Conservation (phyloP, 345 rosid genomes). For the Syzygium grande region DNA sequence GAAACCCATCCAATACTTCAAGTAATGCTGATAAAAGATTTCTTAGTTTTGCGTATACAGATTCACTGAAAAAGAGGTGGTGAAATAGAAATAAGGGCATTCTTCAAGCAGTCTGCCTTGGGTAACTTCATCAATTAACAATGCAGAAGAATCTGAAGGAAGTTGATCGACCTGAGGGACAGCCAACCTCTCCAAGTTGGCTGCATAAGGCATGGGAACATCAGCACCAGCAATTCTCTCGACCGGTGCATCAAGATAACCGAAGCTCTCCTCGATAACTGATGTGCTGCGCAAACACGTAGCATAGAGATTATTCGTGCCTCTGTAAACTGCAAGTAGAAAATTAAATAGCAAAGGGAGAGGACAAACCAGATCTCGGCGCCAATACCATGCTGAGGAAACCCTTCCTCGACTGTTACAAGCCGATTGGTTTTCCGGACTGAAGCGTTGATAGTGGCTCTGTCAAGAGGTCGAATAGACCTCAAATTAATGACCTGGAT, state of each 20-base stretch:
- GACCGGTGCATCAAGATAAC: constrained; percentile 82
- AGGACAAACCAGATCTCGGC: constrained; percentile 76
- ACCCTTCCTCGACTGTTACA: constrained; percentile 94
- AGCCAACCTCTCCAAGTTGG: constrained; percentile 91
- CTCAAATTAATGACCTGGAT: constrained; percentile 86
- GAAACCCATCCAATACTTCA: neutral
- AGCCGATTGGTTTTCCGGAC: constrained; percentile 94
- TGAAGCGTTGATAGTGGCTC: constrained; percentile 78
- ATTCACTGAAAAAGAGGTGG: neutral
- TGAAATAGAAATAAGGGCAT: neutral
- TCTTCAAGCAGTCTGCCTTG: neutral
- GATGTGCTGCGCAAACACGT: constrained; percentile 41
- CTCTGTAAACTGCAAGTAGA: neutral
- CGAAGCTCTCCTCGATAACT: constrained; percentile 85
- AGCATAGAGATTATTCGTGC: neutral
- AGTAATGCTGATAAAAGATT: neutral
- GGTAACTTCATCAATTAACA: neutral
- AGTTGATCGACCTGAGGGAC: constrained; percentile 65
- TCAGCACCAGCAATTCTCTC: constrained; percentile 94
- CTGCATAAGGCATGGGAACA: constrained; percentile 97
- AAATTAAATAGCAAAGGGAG: neutral
- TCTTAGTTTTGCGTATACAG: neutral
- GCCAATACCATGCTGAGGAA: constrained; percentile 95
- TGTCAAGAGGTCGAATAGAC: constrained; percentile 88
- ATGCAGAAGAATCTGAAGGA: neutral